These are phyloP conservation scores for Isatis tinctoria DNA, from an alignment of 345 rosid genomes.

Conservation along the genomic window DNA sequence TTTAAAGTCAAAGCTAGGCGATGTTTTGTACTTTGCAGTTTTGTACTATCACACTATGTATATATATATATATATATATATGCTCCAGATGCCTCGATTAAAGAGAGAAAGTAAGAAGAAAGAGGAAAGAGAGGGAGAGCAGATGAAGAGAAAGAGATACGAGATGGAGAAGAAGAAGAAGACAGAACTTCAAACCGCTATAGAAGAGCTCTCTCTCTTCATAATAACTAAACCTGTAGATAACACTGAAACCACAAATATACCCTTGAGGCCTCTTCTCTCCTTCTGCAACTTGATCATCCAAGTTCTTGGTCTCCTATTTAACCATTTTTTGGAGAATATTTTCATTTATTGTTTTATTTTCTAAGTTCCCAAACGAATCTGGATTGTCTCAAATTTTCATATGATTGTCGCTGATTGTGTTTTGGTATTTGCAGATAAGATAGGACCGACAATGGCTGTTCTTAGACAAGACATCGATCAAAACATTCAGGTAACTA, in stretches of 20 bases:
- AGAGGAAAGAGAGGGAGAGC: background rate
- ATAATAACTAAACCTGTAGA: constrained; percentile 36
- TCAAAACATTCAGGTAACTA: constrained; percentile 72
- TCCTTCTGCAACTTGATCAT: constrained; percentile 61
- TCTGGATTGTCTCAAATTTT: background rate
- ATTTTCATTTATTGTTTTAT: background rate
- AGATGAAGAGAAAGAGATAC: constrained; percentile 64
- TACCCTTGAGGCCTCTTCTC: constrained; percentile 66
- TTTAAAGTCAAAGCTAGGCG: constrained; percentile 30
- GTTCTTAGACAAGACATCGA: constrained; percentile 85
- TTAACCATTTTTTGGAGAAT: background rate
- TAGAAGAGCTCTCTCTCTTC: constrained; percentile 66
- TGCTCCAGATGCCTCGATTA: background rate
- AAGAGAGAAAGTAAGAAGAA: background rate
- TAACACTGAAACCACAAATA: constrained; percentile 31
- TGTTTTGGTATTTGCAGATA: constrained; percentile 57
- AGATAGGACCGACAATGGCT: constrained; percentile 95
- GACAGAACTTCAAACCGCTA: constrained; percentile 67
- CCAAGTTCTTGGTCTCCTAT: constrained; percentile 79
- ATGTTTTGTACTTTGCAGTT: constrained; percentile 12
- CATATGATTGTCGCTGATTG: constrained; percentile 1
- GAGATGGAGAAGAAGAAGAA: constrained; percentile 51
- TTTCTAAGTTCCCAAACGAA: background rate
- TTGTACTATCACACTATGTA: constrained; percentile 2
- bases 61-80: background rate